Conservation (phyloP, 2,329 filamentous ascomycete species). For the Fusarium torreyae region DNA sequence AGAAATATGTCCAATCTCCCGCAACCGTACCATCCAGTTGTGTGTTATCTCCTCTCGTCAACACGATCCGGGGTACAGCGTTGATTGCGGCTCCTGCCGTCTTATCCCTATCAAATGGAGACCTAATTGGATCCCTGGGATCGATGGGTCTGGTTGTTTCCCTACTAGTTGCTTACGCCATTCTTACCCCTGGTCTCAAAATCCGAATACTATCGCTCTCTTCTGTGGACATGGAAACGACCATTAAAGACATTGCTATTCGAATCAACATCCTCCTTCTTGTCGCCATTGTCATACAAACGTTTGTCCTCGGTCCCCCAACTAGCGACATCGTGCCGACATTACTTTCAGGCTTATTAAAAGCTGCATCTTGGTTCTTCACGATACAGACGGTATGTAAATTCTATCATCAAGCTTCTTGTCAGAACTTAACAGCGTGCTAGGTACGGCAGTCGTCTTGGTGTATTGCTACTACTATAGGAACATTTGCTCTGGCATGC, state of each 20-base stretch:
- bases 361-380: conserved; percentile 57
- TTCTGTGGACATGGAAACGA: conserved; percentile 47
- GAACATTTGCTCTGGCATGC: conserved; percentile 54
- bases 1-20: conserved; percentile 7
- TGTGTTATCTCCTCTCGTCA: neutral
- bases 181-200: conserved; percentile 31
- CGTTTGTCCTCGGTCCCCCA: conserved; percentile 45
- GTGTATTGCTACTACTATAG: conserved; percentile 49
- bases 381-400: conserved; percentile 51
- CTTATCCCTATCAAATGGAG: conserved; percentile 50
- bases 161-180: conserved; percentile 52
- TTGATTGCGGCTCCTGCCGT: conserved; percentile 8
- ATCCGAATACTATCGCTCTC: neutral
- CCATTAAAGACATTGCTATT: conserved; percentile 45
- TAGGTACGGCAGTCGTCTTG: conserved; percentile 55
- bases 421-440: neutral
- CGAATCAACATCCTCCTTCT: conserved; percentile 41
- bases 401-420: fast-evolving
- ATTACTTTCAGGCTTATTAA: conserved; percentile 48
- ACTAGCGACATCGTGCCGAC: conserved; percentile 26
- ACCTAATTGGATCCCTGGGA: conserved; percentile 38
- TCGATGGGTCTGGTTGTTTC: conserved; percentile 50
- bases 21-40: neutral
- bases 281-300: conserved; percentile 35
- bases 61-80: conserved; percentile 3